Evolutionary conservation across 2,329 filamentous ascomycete species (phyloP).

Genomic region (Pseudogymnoascus sp.): DNA sequence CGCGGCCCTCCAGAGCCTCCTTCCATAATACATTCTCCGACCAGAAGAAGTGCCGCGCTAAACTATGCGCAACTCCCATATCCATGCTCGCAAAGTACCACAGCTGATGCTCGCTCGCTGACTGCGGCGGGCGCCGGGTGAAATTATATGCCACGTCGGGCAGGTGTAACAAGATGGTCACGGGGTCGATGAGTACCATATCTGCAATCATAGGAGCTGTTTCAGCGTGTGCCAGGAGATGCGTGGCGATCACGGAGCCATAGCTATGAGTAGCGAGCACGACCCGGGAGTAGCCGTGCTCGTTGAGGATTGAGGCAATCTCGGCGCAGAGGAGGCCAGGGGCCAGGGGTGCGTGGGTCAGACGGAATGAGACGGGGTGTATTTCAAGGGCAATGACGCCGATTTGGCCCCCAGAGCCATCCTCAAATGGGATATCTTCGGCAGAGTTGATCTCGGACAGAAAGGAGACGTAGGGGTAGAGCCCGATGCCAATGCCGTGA

Average conservation of each 20-base stretch:
- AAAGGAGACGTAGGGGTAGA: slow-evolving; percentile 49
- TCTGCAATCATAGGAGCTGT: slow-evolving; percentile 38
- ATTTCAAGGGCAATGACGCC: slow-evolving; percentile 52
- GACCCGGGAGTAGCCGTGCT: slow-evolving; percentile 43
- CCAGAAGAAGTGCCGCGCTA: slow-evolving; percentile 54
- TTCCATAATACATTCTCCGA: slow-evolving; percentile 53
- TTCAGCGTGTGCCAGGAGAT: slow-evolving; percentile 38
- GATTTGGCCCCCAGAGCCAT: slow-evolving; percentile 38
- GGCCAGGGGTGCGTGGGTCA: slow-evolving; percentile 41
- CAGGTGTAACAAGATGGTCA: slow-evolving; percentile 51
- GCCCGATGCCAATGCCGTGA: slow-evolving; percentile 54
- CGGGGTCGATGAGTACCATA: slow-evolving; percentile 49
- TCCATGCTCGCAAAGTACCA: slow-evolving; percentile 54
- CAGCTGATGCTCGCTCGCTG: slow-evolving; percentile 50
- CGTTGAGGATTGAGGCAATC: slow-evolving; percentile 41
- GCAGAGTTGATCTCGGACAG: slow-evolving; percentile 40
- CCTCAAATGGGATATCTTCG: slow-evolving; percentile 15
- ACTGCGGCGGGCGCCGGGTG: slow-evolving; percentile 34
- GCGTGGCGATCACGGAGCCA: slow-evolving; percentile 46
- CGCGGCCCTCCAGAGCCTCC: slow-evolving; percentile 34
- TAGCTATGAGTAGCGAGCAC: slow-evolving; percentile 46
- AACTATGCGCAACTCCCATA: slow-evolving; percentile 48
- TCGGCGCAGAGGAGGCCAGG: slow-evolving; percentile 43
- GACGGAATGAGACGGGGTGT: slow-evolving; percentile 48
- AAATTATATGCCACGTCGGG: slow-evolving; percentile 59